phyloP scores from a whole-genome alignment of 495 filamentous ascomycete genomes.

The Achaetomiella virescens region DNA sequence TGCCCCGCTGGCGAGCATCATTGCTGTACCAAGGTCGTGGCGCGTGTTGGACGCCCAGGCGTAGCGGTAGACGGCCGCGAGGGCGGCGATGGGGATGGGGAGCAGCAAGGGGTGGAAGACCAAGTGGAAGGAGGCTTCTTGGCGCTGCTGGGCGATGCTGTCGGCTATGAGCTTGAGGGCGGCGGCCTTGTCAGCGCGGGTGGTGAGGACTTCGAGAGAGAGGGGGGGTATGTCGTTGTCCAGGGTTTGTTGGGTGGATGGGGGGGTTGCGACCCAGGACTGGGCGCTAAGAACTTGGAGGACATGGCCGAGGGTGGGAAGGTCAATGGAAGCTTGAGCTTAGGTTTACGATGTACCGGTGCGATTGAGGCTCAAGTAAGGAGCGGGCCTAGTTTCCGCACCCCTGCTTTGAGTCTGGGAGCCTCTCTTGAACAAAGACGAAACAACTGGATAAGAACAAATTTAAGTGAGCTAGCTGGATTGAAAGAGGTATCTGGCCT shows the following conservation, averaged over 20 bases:
- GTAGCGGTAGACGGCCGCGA: constrained; percentile 33
- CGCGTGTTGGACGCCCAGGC: constrained; percentile 20
- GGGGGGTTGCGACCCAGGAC: constrained; percentile 33
- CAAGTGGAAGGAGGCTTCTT: constrained; percentile 31
- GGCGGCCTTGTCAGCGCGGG: constrained; percentile 34
- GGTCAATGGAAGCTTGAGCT: constrained; percentile 1
- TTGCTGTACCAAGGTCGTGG: constrained; percentile 29
- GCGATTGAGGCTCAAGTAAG: not conserved
- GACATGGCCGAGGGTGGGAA: constrained; percentile 43
- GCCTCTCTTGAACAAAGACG: too few species aligned
- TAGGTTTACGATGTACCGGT: constrained; percentile 4
- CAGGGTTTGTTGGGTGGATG: constrained; percentile 20
- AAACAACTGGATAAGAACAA: too few species aligned
- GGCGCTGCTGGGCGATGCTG: constrained; percentile 43
- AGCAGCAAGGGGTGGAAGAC: constrained; percentile 39
- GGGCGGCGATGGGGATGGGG: constrained; percentile 19
- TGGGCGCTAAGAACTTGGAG: constrained; percentile 35
- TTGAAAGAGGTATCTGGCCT: too few species aligned
- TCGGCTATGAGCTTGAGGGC: constrained; percentile 41
- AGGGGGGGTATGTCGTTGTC: constrained; percentile 37
- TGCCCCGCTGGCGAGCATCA: constrained; percentile 31
- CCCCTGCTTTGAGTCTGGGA: not conserved
- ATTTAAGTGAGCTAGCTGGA: too few species aligned
- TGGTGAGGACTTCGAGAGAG: constrained; percentile 31
- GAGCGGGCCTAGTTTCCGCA: not conserved